Conservation (phyloP, 306 rosid species). For the Hylodesmum podocarpum region DNA sequence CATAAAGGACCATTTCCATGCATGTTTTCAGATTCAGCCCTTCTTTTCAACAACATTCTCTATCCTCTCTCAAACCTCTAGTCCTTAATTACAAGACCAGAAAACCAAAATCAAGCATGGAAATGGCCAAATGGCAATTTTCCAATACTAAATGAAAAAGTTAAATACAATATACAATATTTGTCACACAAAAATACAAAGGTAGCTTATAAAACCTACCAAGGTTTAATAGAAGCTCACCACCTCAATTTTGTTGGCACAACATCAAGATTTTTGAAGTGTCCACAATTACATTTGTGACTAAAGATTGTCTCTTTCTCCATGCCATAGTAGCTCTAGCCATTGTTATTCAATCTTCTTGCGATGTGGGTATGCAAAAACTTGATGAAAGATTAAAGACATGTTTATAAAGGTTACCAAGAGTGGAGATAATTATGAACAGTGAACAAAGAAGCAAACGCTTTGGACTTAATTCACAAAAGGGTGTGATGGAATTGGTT, state of each 20-base stretch:
- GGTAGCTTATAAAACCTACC: neutral
- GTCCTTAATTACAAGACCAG: neutral
- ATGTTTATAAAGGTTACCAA: neutral
- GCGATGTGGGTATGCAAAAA: constrained; percentile 16
- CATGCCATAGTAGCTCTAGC: constrained; percentile 23
- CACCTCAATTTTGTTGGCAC: neutral
- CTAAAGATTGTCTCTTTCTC: constrained; percentile 31
- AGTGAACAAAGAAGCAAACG: constrained; percentile 1
- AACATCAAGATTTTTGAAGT: neutral
- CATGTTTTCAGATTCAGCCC: constrained; percentile 62
- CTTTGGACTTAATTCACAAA: neutral
- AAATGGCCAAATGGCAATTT: constrained; percentile 54
- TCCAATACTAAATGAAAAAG: neutral
- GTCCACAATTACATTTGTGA: neutral
- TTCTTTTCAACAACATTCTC: constrained; percentile 36
- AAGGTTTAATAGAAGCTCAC: neutral
- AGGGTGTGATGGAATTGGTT: neutral
- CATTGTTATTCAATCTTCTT: constrained; percentile 18
- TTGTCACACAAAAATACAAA: neutral
- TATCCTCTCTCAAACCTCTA: constrained; percentile 5
- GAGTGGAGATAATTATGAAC: constrained; percentile 20
- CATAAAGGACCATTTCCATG: constrained; percentile 64
- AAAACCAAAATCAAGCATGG: constrained; percentile 63
- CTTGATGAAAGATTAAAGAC: constrained; percentile 6
- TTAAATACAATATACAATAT: constrained; percentile 12